These are phyloP conservation scores for Sporothrix humicola DNA, from an alignment of 2,329 filamentous ascomycete species.

Conservation along the genomic window DNA sequence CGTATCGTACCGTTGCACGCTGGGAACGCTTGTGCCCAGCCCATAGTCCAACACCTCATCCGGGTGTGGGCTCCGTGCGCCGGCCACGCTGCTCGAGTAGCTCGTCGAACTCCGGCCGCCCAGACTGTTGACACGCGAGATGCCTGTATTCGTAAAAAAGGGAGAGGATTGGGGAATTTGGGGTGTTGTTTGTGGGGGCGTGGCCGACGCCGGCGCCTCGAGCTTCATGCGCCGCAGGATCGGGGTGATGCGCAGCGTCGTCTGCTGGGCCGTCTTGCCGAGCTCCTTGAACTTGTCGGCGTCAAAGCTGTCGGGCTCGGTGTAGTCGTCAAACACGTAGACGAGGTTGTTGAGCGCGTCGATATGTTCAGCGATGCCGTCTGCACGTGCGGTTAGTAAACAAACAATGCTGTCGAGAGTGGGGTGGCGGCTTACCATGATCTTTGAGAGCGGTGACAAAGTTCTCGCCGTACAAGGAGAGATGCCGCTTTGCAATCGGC, in stretches of 20 bases:
- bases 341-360: constrained; percentile 56
- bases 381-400: constrained; percentile 43
- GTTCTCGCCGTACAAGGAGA: constrained; percentile 55
- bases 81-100: constrained; percentile 4
- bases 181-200: background rate
- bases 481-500: constrained; percentile 56
- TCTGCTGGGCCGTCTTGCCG: constrained; percentile 54
- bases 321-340: constrained; percentile 64
- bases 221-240: constrained; percentile 62
- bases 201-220: constrained; percentile 39
- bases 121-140: constrained; percentile 31
- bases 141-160: background rate
- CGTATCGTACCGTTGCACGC: constrained; percentile 23
- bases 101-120: constrained; percentile 22
- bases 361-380: constrained; percentile 57
- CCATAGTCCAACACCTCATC: background rate
- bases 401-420: no score
- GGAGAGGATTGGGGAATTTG: constrained; percentile 1
- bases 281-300: constrained; percentile 56
- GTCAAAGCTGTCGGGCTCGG: constrained; percentile 58
- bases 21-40: background rate
- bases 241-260: constrained; percentile 56
- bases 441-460: constrained; percentile 61
- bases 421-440: constrained; percentile 51
- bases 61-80: constrained; percentile 1